Conservation (phyloP, 495 filamentous ascomycete species). For the Pyrenula aspistea region DNA sequence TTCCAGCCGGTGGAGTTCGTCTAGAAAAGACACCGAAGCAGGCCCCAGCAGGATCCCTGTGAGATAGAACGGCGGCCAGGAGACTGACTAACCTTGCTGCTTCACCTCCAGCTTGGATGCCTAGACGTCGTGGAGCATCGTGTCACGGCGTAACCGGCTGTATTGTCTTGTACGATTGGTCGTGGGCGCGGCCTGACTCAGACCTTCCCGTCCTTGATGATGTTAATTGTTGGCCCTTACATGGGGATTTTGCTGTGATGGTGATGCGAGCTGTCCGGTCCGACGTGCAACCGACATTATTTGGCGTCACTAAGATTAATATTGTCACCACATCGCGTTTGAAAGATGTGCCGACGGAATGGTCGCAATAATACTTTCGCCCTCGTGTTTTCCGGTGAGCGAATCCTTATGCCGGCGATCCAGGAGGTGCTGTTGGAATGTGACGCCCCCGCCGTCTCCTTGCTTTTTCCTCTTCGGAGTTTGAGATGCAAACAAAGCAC, state of each 20-base stretch:
- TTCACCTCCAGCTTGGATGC: neutral
- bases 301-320: neutral
- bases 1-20: neutral
- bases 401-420: neutral
- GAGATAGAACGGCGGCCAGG: neutral
- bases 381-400: neutral
- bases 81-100: neutral
- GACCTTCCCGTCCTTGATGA: neutral
- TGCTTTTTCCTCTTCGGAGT: neutral
- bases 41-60: conserved; percentile 2
- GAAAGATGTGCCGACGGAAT: neutral
- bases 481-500: neutral
- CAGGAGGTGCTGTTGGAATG: neutral
- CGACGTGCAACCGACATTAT: neutral
- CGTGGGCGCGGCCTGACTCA: neutral
- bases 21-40: neutral
- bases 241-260: neutral
- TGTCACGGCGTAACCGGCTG: neutral
- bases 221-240: neutral
- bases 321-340: neutral
- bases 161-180: neutral
- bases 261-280: neutral
- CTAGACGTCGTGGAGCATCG: neutral
- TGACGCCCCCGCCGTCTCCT: neutral
- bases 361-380: neutral